Evolutionary conservation across 140 eudicot species (phyloP).

Genomic region (Bidens hawaiensis): DNA sequence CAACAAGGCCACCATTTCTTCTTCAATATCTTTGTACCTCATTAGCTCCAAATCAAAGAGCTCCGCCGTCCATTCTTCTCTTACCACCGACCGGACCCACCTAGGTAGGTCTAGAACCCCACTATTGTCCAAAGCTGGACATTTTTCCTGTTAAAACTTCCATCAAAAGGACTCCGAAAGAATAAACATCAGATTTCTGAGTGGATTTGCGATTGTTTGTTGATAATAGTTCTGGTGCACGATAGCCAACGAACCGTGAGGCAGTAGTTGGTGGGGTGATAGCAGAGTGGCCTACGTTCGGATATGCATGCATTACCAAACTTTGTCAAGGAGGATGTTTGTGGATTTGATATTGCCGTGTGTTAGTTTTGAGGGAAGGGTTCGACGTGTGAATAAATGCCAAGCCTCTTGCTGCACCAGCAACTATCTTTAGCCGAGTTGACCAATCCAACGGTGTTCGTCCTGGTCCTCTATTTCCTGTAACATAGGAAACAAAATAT

Average conservation of each 20-base stretch:
- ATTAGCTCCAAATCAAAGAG: constrained; percentile 53
- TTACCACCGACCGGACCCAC: constrained; percentile 40
- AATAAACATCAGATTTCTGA: constrained; percentile 47
- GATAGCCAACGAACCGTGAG: constrained; percentile 29
- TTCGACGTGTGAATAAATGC: constrained; percentile 42
- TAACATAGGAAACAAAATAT: neutral
- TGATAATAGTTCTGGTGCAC: constrained; percentile 37
- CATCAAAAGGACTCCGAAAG: constrained; percentile 46
- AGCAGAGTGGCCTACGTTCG: constrained; percentile 40
- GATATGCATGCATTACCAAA: constrained; percentile 38
- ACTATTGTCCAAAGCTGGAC: constrained; percentile 21
- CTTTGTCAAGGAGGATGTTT: constrained; percentile 42
- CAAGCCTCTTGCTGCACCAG: constrained; percentile 45
- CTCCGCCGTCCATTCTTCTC: constrained; percentile 47
- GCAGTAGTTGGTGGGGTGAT: constrained; percentile 25
- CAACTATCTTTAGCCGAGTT: constrained; percentile 40
- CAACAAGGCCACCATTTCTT: constrained; percentile 42
- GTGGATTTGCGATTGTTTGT: constrained; percentile 18
- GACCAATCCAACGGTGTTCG: constrained; percentile 67
- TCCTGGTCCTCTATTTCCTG: constrained; percentile 66
- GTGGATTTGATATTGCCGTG: constrained; percentile 59
- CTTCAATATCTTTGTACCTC: constrained; percentile 48
- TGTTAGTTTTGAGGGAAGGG: constrained; percentile 30
- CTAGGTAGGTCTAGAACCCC: constrained; percentile 33
- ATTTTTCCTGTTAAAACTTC: constrained; percentile 56